These are phyloP conservation scores for Beauveria sp. DNA, from an alignment of 2,329 filamentous ascomycete genomes.

Conservation along the genomic window DNA sequence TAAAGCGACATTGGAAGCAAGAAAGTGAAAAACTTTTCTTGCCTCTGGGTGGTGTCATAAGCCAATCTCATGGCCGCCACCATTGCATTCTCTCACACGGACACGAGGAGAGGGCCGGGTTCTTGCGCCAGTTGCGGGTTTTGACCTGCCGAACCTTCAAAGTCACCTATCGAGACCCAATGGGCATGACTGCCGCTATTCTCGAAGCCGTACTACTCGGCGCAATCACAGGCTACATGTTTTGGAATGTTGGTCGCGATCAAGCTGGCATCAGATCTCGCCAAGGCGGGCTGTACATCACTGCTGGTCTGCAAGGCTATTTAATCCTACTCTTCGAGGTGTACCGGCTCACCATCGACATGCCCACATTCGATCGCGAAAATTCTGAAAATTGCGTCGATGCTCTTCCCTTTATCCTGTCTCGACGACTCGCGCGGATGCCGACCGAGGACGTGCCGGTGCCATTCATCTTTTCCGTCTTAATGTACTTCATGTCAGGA, in stretches of 20 bases:
- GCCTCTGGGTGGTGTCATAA: conserved; percentile 12
- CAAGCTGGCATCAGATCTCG: conserved; percentile 66
- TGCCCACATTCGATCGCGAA: conserved; percentile 69
- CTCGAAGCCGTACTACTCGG: conserved; percentile 65
- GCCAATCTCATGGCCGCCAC: conserved; percentile 8
- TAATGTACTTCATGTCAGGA: conserved; percentile 73
- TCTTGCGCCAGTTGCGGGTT: conserved; percentile 56
- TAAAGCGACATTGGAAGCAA: conserved; percentile 53
- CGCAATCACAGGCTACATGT: conserved; percentile 66
- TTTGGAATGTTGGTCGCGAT: conserved; percentile 56
- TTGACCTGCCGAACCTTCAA: conserved; percentile 62
- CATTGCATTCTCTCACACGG: conserved; percentile 7
- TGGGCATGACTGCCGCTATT: conserved; percentile 65
- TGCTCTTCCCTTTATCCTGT: conserved; percentile 61
- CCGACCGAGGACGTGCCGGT: conserved; percentile 67
- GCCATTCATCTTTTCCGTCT: conserved; percentile 60
- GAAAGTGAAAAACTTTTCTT: conserved; percentile 25
- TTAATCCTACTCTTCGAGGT: conserved; percentile 69
- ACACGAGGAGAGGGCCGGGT: conserved; percentile 40
- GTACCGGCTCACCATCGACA: conserved; percentile 67
- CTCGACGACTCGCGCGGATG: conserved; percentile 59
- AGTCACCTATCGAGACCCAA: conserved; percentile 67
- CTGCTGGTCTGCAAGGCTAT: conserved; percentile 66
- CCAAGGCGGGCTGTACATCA: conserved; percentile 65
- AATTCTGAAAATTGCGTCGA: conserved; percentile 64